Base-by-base conservation (phyloP, 768 basidiomycete genomes). In the Omphalotus guepiniiformis region DNA sequence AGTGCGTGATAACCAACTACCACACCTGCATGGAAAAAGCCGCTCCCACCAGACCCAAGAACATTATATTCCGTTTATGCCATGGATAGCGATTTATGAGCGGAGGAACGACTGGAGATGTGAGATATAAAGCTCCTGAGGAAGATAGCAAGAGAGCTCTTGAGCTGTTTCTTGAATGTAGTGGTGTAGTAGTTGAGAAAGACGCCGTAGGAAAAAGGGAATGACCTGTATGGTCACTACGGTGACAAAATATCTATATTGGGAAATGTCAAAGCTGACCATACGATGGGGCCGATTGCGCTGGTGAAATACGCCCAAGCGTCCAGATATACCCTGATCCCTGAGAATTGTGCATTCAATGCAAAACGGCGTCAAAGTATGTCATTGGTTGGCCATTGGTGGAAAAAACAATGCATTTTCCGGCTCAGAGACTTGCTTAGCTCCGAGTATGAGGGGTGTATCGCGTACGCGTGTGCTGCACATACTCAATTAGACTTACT, bases 131-230 rank as follows among this genome's bases (percentile, higher is more conserved):
- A 36, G 63, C 52, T 5, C 63, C 63, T 59, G 16, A 64, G 55
- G 3, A 58, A 35, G 12, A 53, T 50, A 7, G 57, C 46, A 3
- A 58, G 32, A 21, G 43, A 57, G 13, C 26, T 21, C 6, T 53
- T 49, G 35, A 62, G 55, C 37, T 55, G 48, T n/a, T n/a, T n/a
- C n/a, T n/a, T n/a, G n/a, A n/a, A n/a, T 25, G 56, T 48, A 18
- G 52, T 50, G n/a, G 47, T 47, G 41, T 64, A 64, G 30, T 55
- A 49, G 30, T 58, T 44, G 28, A 64, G 54, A 40, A 64, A 63
- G 13, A 60, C 53, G 9, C 63, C 63, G 29, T 58, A 64, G n/a
- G 62, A 57, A 27, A 55, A 62, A 18, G 63, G 63, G 42, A 61
- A 59, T 6, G 54, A 55, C 54, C 54, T 55, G 34, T 22, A 15